Base-by-base conservation (phyloP, 192 early-diverging fungal genomes). In the Backusella westeae region DNA sequence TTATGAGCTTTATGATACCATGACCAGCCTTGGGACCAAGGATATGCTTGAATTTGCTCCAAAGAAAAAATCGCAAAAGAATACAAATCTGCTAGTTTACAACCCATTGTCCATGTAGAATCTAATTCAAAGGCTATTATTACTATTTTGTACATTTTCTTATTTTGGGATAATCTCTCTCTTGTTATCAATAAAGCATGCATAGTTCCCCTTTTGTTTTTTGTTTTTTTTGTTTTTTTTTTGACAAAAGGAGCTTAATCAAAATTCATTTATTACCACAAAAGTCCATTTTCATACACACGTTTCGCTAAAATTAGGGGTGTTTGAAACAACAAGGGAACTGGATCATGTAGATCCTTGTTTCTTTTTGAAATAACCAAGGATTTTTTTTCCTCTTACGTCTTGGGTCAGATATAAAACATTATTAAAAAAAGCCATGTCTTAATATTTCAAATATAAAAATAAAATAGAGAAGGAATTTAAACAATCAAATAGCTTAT, bases 1-100 rank as follows among this genome's bases (percentile, higher is more conserved):
- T 7, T 23, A 71, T 0, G 82, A 85, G 0, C 59, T 87, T 0
- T 87, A 87, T 38, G 36, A 46, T 4, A 79, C 80, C 29, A 52
- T 81, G n/a, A 23, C 44, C 4, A 19, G 14, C 3, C 23, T 69
- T 53, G 72, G 56, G 14, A 77, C 80, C 4, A 71, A 41, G 41
- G 76, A 75, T 46, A 4, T 71, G 1, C 38, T 81, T 34, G 21
- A 34, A 32, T 75, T 75, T 6, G 7, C 3, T 17, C 9, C 4
- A 29, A 44, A 19, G 38, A 41, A 46, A 29, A 49, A 21, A 0
- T 15, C 29, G 23, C 23, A 17, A 29, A 23, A 38, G 12, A 71
- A 46, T 34, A 32, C 10, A n/a, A 71, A 71, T 15, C 39, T 46
- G 8, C 34, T 71, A 12, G 69, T 41, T 9, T 71, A 44, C 32